Evolutionary conservation across 306 rosid species (phyloP), one percentile per base, ranked within the genome.

Genomic region (Acmispon strigosus): DNA sequence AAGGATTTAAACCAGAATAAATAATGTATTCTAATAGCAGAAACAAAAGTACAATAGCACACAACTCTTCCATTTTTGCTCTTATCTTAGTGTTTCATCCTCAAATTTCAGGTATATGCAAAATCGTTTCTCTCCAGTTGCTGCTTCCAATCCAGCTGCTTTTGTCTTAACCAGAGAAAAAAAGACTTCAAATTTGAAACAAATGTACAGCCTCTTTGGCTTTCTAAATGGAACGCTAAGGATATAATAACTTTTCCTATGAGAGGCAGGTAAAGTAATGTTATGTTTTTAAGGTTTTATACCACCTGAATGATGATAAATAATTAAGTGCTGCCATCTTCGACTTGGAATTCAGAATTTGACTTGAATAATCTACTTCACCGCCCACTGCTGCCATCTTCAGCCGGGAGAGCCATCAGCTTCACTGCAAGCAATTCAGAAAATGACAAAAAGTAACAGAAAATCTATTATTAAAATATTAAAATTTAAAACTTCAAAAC

Each of bases 41-140:
- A 65, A 52, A 65, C 17, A n/a, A 22, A n/a, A 24, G 58, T 29
- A 47, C 52, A 48, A 36, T 16, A 36, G 5, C 43, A 18, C 43
- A 18, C 14, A 34, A 36, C 17, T n/a, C n/a, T 19, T 19, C 10
- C 8, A 42, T 41, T 43, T 9, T 48, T 32, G 0, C 10, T 20
- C 7, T 39, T 29, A 69, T 13, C 19, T 29, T 6, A 51, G 20
- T 20, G 61, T 59, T 57, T 43, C 18, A 65, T 66, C 56, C 34
- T 45, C 59, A 71, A 14, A 37, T 79, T 55, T 54, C 79, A 83
- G 84, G 86, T 61, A 83, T 83, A 67, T 83, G 84, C 70, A 83
- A 79, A 64, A 75, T 83, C 79, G 69, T 76, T 53, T 75, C 79
- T 75, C 79, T 29, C 86, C 86, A 45, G 18, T 83, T 47, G 17